Conservation (phyloP, 306 rosid species). For the Macrotyloma uniflorum region DNA sequence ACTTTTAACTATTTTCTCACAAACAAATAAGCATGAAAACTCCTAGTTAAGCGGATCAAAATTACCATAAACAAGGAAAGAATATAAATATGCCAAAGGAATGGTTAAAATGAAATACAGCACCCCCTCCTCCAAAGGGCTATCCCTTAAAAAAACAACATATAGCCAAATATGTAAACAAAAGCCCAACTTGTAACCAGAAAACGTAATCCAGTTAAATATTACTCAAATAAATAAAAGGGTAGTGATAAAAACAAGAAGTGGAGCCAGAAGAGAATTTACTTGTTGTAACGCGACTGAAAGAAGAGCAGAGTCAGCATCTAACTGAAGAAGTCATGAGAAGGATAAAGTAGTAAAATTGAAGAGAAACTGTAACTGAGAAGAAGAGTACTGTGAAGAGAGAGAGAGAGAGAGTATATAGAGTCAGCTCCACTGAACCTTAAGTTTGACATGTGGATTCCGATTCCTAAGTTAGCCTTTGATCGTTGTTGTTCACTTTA, state of each 20-base stretch:
- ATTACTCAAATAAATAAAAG: slow-evolving; percentile 11
- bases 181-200: slow-evolving; percentile 1
- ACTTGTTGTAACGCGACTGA: slow-evolving; percentile 38
- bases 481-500: slow-evolving; percentile 29
- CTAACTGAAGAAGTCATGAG: slow-evolving; percentile 28
- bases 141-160: neutral
- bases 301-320: slow-evolving; percentile 22
- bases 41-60: slow-evolving; percentile 19
- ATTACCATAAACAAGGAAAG: slow-evolving; percentile 26
- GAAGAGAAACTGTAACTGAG: neutral
- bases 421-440: slow-evolving; percentile 32
- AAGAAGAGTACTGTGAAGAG: neutral
- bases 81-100: slow-evolving; percentile 8
- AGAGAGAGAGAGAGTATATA: neutral
- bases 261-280: slow-evolving; percentile 34
- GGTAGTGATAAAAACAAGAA: too few relatives aligned
- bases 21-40: slow-evolving; percentile 15
- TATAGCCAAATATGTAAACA: neutral
- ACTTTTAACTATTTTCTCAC: neutral
- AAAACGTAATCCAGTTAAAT: slow-evolving; percentile 28
- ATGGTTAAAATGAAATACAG: neutral
- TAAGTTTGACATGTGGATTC: slow-evolving; percentile 41
- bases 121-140: neutral
- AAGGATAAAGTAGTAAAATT: slow-evolving; percentile 25
- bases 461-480: slow-evolving; percentile 1